These are phyloP conservation scores for Cryptosporidium andersoni DNA, from an alignment of 169 alveolate species.

Conservation along the genomic window DNA sequence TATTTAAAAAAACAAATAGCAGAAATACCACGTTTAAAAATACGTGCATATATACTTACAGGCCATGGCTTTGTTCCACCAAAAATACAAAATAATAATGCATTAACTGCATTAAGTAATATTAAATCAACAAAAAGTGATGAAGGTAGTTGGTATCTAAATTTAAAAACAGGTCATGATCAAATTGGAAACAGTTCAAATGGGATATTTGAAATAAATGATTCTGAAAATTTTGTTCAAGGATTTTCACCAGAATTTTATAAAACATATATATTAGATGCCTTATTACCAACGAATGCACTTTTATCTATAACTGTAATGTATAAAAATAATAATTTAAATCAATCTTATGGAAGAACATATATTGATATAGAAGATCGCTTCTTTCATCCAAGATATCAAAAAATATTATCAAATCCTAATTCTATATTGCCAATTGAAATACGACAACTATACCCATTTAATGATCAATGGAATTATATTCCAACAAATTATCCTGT, in stretches of 20 bases:
- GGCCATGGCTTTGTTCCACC: constrained; percentile 72
- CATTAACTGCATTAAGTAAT: constrained; percentile 50
- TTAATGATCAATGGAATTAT: not conserved
- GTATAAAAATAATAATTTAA: constrained; percentile 49
- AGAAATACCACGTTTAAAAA: constrained; percentile 59
- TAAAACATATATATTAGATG: constrained; percentile 62
- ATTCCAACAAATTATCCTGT: constrained; percentile 29
- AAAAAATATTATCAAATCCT: constrained; percentile 15
- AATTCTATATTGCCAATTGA: constrained; percentile 55
- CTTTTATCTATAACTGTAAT: constrained; percentile 46
- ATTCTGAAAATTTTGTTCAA: constrained; percentile 45
- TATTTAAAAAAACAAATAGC: constrained; percentile 32
- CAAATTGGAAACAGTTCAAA: constrained; percentile 7
- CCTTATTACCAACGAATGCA: constrained; percentile 63
- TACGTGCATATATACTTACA: constrained; percentile 60
- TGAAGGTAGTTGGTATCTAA: constrained; percentile 62
- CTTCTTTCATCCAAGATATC: constrained; percentile 63
- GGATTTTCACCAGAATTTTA: constrained; percentile 70
- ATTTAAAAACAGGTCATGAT: constrained; percentile 40
- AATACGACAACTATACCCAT: constrained; percentile 40
- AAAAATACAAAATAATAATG: constrained; percentile 24
- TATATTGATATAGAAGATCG: constrained; percentile 70
- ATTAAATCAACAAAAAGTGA: constrained; percentile 3
- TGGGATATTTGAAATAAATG: constrained; percentile 70
- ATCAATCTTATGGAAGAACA: constrained; percentile 52